Evolutionary conservation across 106 monocot species (phyloP).

Genomic region (Hemerocallis citrina): DNA sequence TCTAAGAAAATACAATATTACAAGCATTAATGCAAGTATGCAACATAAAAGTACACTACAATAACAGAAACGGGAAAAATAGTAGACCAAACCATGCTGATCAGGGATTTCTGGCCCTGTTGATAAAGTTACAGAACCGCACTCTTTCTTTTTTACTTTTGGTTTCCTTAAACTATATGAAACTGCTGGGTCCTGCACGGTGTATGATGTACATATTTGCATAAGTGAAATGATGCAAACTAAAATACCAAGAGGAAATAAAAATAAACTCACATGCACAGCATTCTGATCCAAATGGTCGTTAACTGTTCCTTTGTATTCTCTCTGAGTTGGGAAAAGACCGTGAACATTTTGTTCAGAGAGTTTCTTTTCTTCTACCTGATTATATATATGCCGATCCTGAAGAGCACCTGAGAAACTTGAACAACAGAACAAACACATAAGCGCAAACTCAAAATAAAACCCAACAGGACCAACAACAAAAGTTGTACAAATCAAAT

Average conservation of each 20-base stretch:
- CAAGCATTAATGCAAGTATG: constrained; percentile 1
- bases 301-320: constrained; percentile 5
- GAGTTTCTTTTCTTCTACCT: constrained; percentile 37
- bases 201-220: constrained; percentile 1
- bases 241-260: background rate
- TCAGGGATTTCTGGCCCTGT: constrained; percentile 33
- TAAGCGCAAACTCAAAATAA: constrained; percentile 20
- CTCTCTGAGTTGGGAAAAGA: constrained; percentile 21
- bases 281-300: constrained; percentile 28
- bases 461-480: background rate
- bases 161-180: constrained; percentile 50
- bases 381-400: constrained; percentile 28
- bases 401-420: constrained; percentile 80
- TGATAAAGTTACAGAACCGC: constrained; percentile 26
- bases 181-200: constrained; percentile 32
- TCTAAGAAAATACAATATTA: constrained; percentile 22
- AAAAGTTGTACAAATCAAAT: background rate
- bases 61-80: background rate
- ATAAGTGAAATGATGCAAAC: constrained; percentile 7
- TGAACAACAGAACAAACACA: constrained; percentile 39
- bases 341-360: constrained; percentile 28
- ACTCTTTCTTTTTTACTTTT: constrained; percentile 78
- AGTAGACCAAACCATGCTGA: constrained; percentile 51
- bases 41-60: background rate
- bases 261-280: constrained; percentile 36